Percentiles rank a stretch among this genome's conserved stretches.
Evolutionary conservation across 768 basidiomycete genomes (phyloP).

Genomic region (Russula dissimulans): DNA sequence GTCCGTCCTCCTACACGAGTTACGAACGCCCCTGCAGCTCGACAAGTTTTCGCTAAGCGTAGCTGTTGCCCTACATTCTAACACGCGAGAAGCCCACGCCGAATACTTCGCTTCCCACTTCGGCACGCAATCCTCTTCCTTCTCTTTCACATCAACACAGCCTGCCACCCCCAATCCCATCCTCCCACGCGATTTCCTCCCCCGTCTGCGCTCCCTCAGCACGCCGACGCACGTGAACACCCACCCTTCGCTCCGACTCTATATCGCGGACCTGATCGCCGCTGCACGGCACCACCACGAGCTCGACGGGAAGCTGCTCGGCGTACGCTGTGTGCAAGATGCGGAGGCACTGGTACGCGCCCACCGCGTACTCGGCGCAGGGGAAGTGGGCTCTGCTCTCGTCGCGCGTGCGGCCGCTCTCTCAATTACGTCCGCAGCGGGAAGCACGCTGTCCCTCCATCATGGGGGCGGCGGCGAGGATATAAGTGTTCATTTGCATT

Average conservation of each 20-base stretch:
- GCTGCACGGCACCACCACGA: constrained; percentile 63
- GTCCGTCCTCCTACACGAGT: background rate
- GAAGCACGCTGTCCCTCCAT: background rate
- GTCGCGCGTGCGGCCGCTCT: constrained; percentile 26
- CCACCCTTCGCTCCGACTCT: constrained; percentile 43
- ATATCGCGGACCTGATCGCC: constrained; percentile 63
- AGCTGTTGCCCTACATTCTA: constrained; percentile 36
- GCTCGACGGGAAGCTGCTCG: constrained; percentile 62
- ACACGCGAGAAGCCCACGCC: constrained; percentile 23
- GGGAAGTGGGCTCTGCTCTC: constrained; percentile 53
- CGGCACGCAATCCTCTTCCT: constrained; percentile 24
- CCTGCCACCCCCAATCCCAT: constrained; percentile 1
- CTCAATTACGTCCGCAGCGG: background rate
- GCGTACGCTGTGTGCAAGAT: constrained; percentile 49
- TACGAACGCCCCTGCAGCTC: constrained; percentile 37
- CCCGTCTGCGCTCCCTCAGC: constrained; percentile 25
- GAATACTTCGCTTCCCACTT: constrained; percentile 26
- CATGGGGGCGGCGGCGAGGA: background rate
- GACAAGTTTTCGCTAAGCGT: constrained; percentile 76
- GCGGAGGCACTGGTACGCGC: constrained; percentile 61
- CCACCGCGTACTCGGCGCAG: constrained; percentile 52
- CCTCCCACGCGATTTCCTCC: constrained; percentile 25
- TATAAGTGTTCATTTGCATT: background rate
- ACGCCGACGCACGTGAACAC: constrained; percentile 13
- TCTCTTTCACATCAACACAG: constrained; percentile 15